A percentile compares a stretch with the other conserved stretches of the same genome.
Evolutionary conservation across 371 early-diverging fungal species (phyloP).

Genomic region (Cokeromyces recurvatus): DNA sequence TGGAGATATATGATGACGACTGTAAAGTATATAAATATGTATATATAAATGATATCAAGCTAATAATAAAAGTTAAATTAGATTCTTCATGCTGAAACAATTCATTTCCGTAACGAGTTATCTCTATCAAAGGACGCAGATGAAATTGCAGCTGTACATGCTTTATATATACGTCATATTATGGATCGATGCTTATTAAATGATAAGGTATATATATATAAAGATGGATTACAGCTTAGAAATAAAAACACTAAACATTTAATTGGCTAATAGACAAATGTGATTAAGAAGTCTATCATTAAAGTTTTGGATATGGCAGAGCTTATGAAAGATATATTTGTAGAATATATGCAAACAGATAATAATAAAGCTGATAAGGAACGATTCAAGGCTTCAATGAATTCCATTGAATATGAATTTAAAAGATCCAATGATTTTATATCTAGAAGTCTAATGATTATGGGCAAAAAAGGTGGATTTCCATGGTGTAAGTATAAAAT

Average conservation of each 20-base stretch:
- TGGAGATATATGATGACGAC: conserved; percentile 50
- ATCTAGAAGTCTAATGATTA: conserved; percentile 24
- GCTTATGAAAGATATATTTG: conserved; percentile 16
- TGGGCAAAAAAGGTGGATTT: conserved; percentile 37
- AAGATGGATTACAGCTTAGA: too few species aligned
- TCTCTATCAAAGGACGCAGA: conserved; percentile 26
- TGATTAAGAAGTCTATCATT: conserved; percentile 29
- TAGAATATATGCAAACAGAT: background rate
- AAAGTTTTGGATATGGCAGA: conserved; percentile 35
- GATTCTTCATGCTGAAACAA: conserved; percentile 39
- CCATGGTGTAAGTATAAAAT: conserved; percentile 38
- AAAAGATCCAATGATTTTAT: conserved; percentile 33
- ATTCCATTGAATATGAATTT: conserved; percentile 32
- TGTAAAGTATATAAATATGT: too few species aligned
- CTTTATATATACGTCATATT: conserved; percentile 28
- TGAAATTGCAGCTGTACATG: conserved; percentile 35
- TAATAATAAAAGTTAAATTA: conserved; percentile 2
- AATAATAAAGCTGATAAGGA: too few species aligned
- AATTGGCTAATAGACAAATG: too few species aligned
- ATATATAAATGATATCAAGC: too few species aligned
- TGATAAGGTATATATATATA: conserved; percentile 38
- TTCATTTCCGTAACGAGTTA: conserved; percentile 18
- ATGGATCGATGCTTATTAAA: conserved; percentile 42
- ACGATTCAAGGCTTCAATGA: conserved; percentile 9
- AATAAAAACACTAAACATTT: too few species aligned